Conservation (phyloP, 306 rosid genomes). For the Cicer bijugum region DNA sequence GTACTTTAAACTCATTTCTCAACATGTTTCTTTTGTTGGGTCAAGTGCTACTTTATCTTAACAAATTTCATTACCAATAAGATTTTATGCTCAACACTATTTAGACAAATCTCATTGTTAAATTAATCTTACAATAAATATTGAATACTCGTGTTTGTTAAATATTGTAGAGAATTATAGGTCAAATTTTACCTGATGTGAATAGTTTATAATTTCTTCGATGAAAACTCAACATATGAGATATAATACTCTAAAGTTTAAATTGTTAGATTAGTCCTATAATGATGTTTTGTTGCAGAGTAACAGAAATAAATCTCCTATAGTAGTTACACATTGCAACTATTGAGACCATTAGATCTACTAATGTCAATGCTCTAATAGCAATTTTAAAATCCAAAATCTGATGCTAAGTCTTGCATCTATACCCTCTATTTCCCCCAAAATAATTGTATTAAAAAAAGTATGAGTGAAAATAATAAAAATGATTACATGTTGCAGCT, state of each 20-base stretch:
- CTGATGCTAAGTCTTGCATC: not conserved
- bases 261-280: too few species aligned
- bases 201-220: not conserved
- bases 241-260: too few species aligned
- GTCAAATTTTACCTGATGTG: not conserved
- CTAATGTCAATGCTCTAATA: not conserved
- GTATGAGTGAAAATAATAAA: not conserved
- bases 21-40: constrained; percentile 35
- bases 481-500: constrained; percentile 76
- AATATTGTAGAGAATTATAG: not conserved
- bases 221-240: not conserved
- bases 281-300: not conserved
- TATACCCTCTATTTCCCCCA: too few species aligned
- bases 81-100: too few species aligned
- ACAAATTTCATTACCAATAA: constrained; percentile 4
- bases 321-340: too few species aligned
- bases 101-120: not conserved
- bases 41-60: constrained; percentile 26
- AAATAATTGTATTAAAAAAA: constrained; percentile 1
- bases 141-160: not conserved
- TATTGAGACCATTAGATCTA: too few species aligned
- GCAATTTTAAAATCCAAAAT: not conserved
- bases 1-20: constrained; percentile 4
- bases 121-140: not conserved
- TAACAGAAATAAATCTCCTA: too few species aligned